Evolutionary conservation across 164 flowering plant genomes (phyloP), one percentile per base, ranked within the genome.

Genomic region (Chimonanthus salicifolius): DNA sequence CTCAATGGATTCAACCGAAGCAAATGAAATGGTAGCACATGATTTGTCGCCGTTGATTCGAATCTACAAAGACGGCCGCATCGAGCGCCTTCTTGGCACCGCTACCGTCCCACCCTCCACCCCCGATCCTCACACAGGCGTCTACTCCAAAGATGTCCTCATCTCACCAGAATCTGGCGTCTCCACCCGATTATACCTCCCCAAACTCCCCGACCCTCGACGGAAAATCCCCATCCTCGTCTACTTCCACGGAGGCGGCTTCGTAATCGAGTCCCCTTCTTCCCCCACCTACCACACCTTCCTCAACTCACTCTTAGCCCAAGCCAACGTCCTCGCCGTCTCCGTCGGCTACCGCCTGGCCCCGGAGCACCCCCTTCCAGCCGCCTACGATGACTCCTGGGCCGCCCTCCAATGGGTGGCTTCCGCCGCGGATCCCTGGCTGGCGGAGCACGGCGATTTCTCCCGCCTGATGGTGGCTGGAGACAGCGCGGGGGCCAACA

Each of bases 401-500:
- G 70, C 75, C 13, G 84, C 86, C 7, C 82, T 90, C 49, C 78
- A 80, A 49, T 90, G 93, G 93, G 81, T 82, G 0, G 78, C 75
- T 0, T 75, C 86, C 4, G 68, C 47, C 7, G 7, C 74, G 2
- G 90, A 85, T 13, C 72, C 74, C 2, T 90, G 93, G 93, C 45
- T 90, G 9, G 21, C 9, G 2, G 74, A 78, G 1, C 67, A 77
- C n/a, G 93, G 67, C 0, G 87, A 90, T 67, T 79, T 90, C 50
- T 46, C 51, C 0, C 65, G 79, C 45, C 44, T 90, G 3, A 81
- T 86, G 73, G 6, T 88, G 3, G 87, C 78, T 6, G 96, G 96
- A 1, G 96, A 89, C 72, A 88, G 88, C 45, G 83, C 92, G 0
- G 92, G 96, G 0, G 96, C 79, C 21, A 89, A 85, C 69, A 82